Base-by-base conservation (phyloP, 257 asterid species). In the Striga asiatica region DNA sequence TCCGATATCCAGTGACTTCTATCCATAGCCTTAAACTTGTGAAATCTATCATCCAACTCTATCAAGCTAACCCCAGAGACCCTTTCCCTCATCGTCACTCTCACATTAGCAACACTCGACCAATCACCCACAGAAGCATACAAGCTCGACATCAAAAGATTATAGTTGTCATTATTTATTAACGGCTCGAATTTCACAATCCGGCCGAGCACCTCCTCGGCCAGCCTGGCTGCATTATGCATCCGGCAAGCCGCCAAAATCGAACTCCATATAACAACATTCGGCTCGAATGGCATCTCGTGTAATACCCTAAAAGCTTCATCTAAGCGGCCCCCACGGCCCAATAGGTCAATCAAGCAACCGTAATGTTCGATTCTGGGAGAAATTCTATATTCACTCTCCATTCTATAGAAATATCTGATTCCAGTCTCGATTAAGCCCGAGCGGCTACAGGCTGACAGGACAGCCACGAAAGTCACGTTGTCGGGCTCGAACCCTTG, bases 321-420 rank as follows among this genome's bases (percentile, higher is more conserved):
- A 10, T 25, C 50, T n/a, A 88, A 75, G 19, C 64, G 68, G 27
- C 97, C 95, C 45, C 77, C 83, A 51, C 95, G 94, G 3, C 95
- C 95, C 72, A 88, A 71, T 21, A 82, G 93, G 65, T 83, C 94
- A 35, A 82, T 79, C 71, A 78, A 41, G 77, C 94, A 82, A 59
- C 97, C 95, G 46, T 80, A 89, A 51, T 85, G 95, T 61, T 78
- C 85, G 28, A 89, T 73, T 68, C 73, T 77, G 12, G 94, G 97
- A 9, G 58, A 13, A 24, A 79, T 65, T 9, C 71, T 71, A 29
- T 74, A 83, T 52, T 71, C 79, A 28, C 60, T 81, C 71, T 76
- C 79, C 93, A 85, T 85, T 50, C 76, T 56, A 64, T 77, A 51
- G 69, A 85, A 89, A 56, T 64, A 72, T 56, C 27, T 29, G 22